Base-by-base conservation (phyloP, 2,329 filamentous ascomycete species). In the Phialemoniopsis sp. region DNA sequence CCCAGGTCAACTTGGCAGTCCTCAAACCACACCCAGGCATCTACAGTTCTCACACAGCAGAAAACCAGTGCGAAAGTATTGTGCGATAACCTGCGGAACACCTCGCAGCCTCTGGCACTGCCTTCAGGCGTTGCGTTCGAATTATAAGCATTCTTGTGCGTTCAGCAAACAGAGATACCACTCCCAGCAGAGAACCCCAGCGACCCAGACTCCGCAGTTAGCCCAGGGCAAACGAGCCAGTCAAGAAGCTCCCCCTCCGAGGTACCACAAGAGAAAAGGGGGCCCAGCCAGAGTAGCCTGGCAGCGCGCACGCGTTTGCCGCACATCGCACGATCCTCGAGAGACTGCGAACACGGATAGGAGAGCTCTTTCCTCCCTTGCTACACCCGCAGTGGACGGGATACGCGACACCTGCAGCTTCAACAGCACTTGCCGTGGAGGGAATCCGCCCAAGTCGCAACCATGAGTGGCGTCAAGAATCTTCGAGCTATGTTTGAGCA, bases 401-500 rank as follows among this genome's bases (percentile, higher is more conserved):
- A 32, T 28, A 34, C 29, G 33, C 29, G 38, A 26, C 21, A 26
- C 41, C 42, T 44, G 43, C 45, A 38, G 38, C 31, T 32, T 37
- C 36, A 37, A 35, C 40, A 39, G 43, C 43, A 40, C 41, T 41
- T 36, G 17, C 41, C 36, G 39, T 39, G 39, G 41, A 34, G 41
- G 30, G 13, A 13, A 18, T 15, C 38, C 38, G 37, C 39, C 36
- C 36, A 34, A 51, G 41, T 61, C 52, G 62, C 63, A 62, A 67
- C 60, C 55, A 81, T 80, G 76, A 81, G 80, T 56, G 80, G 77
- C 55, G 83, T 87, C 55, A 82, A 74, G 66, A 87, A 86, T 66
- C 78, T 90, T 49, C 75, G 84, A 53, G 86, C 86, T 56, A 88
- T 87, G 75, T 89, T 89, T 60, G 86, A 90, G 70, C 79, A 80